Evolutionary conservation across 495 filamentous ascomycete genomes (phyloP), one percentile per base, ranked within the genome.

Genomic region (Penicillium cinerascens): DNA sequence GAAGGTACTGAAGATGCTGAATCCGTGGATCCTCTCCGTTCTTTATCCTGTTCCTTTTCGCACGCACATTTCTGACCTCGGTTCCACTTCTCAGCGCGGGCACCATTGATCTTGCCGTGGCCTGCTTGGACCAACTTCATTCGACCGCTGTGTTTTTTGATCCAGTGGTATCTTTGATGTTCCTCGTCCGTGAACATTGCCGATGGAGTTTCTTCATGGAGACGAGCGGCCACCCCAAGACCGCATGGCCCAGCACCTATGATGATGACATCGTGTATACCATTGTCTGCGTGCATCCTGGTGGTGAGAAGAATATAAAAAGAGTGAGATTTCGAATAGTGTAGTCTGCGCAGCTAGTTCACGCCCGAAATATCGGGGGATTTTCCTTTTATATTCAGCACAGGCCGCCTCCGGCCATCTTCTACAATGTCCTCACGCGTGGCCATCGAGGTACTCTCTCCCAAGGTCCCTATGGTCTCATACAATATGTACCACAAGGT

Each of bases 181-280:
- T 85, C 83, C 49, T 82, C 79, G 62, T 85, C 84, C 3, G 83
- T 85, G 68, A 86, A 86, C 35, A 84, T 75, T 11, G 82, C 80
- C 0, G 80, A 84, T 7, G 82, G 82, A 2, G 82, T 85, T 46
- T 71, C 70, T 69, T 86, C 82, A 38, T 70, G 74, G 1, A 87
- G 68, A 4, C 82, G 75, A 3, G 82, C 78, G 7, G 83, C 82
- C 26, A 81, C 77, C 25, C 78, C 81, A 13, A 86, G 78, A 17
- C 82, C 82, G 51, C 82, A 83, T 6, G 84, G 82, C 8, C 84
- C 82, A 20, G 79, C 83, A 33, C 84, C 84, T 44, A 87, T 69
- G 56, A 86, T 83, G 36, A 85, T 66, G 17, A 85, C 74, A 57
- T 84, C 78, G 59, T 74, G 74, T 42, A 85, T 67, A 48, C 68